Conservation (phyloP, 768 basidiomycete species). For the Kwoniella newhampshirensis region DNA sequence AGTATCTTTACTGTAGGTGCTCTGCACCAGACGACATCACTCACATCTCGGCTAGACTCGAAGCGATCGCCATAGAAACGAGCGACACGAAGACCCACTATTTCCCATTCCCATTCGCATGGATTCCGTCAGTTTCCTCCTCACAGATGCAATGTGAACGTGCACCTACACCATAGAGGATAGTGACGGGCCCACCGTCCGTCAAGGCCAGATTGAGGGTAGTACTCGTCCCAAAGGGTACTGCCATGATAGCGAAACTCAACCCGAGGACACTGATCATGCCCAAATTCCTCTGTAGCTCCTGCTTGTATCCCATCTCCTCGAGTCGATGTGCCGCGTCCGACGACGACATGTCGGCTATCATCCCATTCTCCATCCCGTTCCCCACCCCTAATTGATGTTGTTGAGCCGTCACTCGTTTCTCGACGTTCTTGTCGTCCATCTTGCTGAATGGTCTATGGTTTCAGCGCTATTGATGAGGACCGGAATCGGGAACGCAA, state of each 20-base stretch:
- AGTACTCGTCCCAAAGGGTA: constrained; percentile 42
- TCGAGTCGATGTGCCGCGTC: constrained; percentile 29
- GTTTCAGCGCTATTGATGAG: no score
- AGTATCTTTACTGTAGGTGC: no score
- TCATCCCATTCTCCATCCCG: background rate
- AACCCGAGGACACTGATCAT: constrained; percentile 47
- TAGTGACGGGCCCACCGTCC: constrained; percentile 47
- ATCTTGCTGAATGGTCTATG: no score
- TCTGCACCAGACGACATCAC: background rate
- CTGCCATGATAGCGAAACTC: constrained; percentile 49
- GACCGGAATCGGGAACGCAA: no score
- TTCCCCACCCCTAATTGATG: no score
- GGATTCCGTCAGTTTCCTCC: background rate
- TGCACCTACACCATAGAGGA: constrained; percentile 45
- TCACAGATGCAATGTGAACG: no score
- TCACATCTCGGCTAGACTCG: constrained; percentile 44
- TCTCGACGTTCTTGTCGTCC: background rate
- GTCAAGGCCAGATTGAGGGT: constrained; percentile 45
- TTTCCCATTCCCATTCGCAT: constrained; percentile 2
- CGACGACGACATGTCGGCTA: background rate
- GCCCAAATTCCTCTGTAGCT: constrained; percentile 41
- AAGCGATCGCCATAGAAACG: constrained; percentile 39
- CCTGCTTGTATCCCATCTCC: constrained; percentile 48
- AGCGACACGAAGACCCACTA: constrained; percentile 44
- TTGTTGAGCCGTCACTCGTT: background rate